These are phyloP conservation scores for Scleroderma citrinum DNA, from an alignment of 768 basidiomycete genomes.

Conservation along the genomic window DNA sequence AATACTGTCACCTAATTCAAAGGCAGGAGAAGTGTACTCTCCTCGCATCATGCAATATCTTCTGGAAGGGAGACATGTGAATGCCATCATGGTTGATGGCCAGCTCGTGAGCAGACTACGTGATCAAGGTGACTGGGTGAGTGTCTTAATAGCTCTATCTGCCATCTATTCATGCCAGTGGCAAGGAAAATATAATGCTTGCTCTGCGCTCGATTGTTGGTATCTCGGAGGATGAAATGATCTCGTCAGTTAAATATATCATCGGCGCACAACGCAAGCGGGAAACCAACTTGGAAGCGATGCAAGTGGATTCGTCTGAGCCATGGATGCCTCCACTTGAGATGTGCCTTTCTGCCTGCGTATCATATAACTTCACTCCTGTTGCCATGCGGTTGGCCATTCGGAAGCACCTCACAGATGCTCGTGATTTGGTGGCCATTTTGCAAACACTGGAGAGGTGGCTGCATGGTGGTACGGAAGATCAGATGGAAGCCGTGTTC, in stretches of 20 bases:
- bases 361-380: slow-evolving; percentile 37
- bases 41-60: slow-evolving; percentile 52
- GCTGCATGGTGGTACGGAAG: slow-evolving; percentile 30
- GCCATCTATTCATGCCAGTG: not conserved
- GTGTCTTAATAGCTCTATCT: slow-evolving; percentile 8
- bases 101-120: slow-evolving; percentile 51
- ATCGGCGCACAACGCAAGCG: slow-evolving; percentile 31
- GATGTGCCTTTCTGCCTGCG: slow-evolving; percentile 32
- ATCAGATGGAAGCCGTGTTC: slow-evolving; percentile 16
- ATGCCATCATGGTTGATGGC: slow-evolving; percentile 54
- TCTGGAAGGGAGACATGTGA: slow-evolving; percentile 51
- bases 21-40: slow-evolving; percentile 40
- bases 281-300: slow-evolving; percentile 16
- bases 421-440: slow-evolving; percentile 33
- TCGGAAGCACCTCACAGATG: slow-evolving; percentile 34
- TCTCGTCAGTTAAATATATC: slow-evolving; percentile 45
- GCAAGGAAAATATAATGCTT: slow-evolving; percentile 37
- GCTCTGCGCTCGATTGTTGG: slow-evolving; percentile 54
- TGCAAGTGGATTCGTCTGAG: slow-evolving; percentile 33
- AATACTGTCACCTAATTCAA: slow-evolving; percentile 39
- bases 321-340: slow-evolving; percentile 29
- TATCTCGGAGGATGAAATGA: slow-evolving; percentile 58
- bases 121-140: slow-evolving; percentile 63
- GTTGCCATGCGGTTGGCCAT: slow-evolving; percentile 39
- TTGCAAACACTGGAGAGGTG: slow-evolving; percentile 35